Evolutionary conservation across 495 filamentous ascomycete species (phyloP).

Genomic region (Hyaloscypha bicolor): DNA sequence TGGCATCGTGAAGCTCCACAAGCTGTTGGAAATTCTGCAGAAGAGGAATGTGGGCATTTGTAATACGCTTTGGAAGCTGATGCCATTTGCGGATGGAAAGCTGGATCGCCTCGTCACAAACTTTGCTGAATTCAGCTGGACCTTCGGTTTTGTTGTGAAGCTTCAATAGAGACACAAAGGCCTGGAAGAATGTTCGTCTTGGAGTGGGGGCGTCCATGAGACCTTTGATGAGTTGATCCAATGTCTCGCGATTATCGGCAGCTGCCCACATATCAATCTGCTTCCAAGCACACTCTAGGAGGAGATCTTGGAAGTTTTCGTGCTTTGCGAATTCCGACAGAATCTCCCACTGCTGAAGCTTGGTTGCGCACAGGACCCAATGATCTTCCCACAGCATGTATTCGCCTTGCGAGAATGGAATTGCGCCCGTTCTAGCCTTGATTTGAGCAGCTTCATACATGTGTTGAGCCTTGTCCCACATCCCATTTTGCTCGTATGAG

Average conservation of each 20-base stretch:
- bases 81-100: constrained; percentile 98
- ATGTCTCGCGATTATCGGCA: constrained; percentile 78
- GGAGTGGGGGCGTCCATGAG: constrained; percentile 97
- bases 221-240: constrained; percentile 89
- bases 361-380: constrained; percentile 96
- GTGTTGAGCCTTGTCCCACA: constrained; percentile 98
- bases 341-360: constrained; percentile 98
- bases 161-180: constrained; percentile 95
- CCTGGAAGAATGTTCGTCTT: constrained; percentile 91
- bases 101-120: constrained; percentile 96
- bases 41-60: constrained; percentile 92
- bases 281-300: constrained; percentile 92
- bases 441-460: constrained; percentile 97
- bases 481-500: constrained; percentile 97
- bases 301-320: constrained; percentile 97
- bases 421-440: constrained; percentile 88
- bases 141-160: constrained; percentile 86
- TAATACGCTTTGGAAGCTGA: constrained; percentile 88
- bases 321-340: constrained; percentile 97
- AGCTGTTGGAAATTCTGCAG: constrained; percentile 97
- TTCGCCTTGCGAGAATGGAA: constrained; percentile 94
- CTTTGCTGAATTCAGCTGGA: constrained; percentile 76
- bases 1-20: constrained; percentile 98
- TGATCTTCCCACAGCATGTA: constrained; percentile 99
- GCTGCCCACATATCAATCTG: constrained; percentile 91